Base-by-base conservation (phyloP, 1,284 basidiomycete species). In the Rhizoctonia solani region DNA sequence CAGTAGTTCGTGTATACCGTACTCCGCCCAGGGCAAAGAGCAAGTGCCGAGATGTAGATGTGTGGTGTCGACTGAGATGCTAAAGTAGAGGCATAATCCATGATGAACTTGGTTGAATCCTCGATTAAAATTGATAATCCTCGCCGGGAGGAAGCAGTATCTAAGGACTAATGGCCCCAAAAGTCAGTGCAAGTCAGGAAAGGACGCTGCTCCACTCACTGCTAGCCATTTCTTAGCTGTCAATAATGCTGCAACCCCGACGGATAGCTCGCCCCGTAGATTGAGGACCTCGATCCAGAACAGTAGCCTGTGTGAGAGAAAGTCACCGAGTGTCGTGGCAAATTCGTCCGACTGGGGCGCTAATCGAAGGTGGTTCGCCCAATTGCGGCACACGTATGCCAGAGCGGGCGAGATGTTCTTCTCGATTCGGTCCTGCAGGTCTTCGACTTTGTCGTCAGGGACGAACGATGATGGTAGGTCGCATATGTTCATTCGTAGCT, bases 201-300 rank as follows among this genome's bases (percentile, higher is more conserved):
- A 25, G 9, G n/a, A n/a, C n/a, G n/a, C n/a, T n/a, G n/a, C 5
- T 37, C 11, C 19, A 39, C 53, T 37, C 19, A 54, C 53, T 14
- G 11, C 6, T 21, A 34, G n/a, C 30, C 53, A 54, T 37, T 19
- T 2, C 21, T 54, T 34, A 9, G 34, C 53, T 32, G 37, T 23
- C n/a, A 37, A 6, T 4, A 54, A 54, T 2, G 19, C 23, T 5
- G 19, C 30, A 5, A 39, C 30, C 6, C 53, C 53, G 2, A 14
- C 14, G 21, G 8, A 8, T 19, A 39, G 32, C 16, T 29, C 19
- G 3, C 14, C 32, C 8, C 34, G 32, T 14, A 54, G 32, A 19
- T 37, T 54, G 32, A 54, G 32, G 6, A 37, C 32, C 34, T 54
- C 53, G 32, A 54, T 37, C 53, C 53, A 54, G 30, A 54, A 39